Conservation (phyloP, 352 stramenopile genomes). For the Phytophthora sp. region DNA sequence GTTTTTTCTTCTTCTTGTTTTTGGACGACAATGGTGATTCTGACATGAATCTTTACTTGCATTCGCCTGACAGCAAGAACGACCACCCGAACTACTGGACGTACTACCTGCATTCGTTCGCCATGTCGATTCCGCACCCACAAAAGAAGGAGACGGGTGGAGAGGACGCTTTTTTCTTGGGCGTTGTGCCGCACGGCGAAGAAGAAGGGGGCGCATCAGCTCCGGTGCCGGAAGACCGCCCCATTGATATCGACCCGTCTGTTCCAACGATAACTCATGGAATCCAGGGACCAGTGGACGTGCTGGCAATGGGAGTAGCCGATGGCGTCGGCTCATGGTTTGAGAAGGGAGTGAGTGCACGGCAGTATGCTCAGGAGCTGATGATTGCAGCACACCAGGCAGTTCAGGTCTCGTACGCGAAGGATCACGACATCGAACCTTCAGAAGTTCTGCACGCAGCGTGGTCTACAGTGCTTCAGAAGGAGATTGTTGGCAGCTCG, state of each 20-base stretch:
- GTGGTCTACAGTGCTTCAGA: slow-evolving; percentile 82
- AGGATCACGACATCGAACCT: slow-evolving; percentile 66
- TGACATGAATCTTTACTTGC: slow-evolving; percentile 12
- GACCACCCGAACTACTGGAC: slow-evolving; percentile 47
- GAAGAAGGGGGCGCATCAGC: slow-evolving; percentile 49
- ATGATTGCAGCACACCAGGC: slow-evolving; percentile 81
- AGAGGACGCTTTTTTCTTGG: slow-evolving; percentile 96
- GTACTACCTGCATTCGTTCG: slow-evolving; percentile 75
- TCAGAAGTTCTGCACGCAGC: slow-evolving; percentile 71
- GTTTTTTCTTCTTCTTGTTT: background rate
- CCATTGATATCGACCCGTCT: slow-evolving; percentile 31
- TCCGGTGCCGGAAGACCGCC: slow-evolving; percentile 19
- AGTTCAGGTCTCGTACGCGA: slow-evolving; percentile 62
- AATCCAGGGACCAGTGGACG: slow-evolving; percentile 64
- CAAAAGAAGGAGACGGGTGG: slow-evolving; percentile 75
- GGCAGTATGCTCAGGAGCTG: slow-evolving; percentile 72
- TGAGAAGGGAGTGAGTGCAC: slow-evolving; percentile 90
- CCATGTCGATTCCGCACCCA: slow-evolving; percentile 80
- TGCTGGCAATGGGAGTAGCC: slow-evolving; percentile 93
- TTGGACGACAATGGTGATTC: background rate
- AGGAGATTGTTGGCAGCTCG: slow-evolving; percentile 93
- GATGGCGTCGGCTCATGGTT: slow-evolving; percentile 97
- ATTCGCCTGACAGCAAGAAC: slow-evolving; percentile 29
- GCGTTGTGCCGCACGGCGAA: slow-evolving; percentile 52
- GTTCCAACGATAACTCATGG: slow-evolving; percentile 39